Percentiles rank a stretch among this genome's conserved stretches.
Conservation (phyloP, 345 rosid genomes). For the Microthlaspi erraticum region DNA sequence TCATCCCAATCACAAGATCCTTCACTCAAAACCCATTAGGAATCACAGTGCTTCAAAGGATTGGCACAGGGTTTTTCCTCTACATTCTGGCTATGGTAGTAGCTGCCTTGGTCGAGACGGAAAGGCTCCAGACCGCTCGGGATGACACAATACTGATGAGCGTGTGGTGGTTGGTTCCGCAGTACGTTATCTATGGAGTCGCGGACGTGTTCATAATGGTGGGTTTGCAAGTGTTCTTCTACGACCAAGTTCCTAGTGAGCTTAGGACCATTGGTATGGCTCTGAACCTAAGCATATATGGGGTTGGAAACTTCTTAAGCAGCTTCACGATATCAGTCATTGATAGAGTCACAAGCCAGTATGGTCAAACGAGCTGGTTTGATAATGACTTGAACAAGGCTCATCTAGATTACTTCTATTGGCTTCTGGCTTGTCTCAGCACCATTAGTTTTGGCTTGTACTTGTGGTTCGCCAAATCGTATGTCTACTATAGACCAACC, state of each 20-base stretch:
- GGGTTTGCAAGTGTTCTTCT: constrained; percentile 62
- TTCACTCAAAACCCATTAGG: constrained; percentile 40
- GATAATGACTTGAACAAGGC: constrained; percentile 37
- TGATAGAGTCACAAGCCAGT: too few relatives aligned
- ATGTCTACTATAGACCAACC: too few relatives aligned
- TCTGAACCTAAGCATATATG: constrained; percentile 55
- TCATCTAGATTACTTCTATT: constrained; percentile 64
- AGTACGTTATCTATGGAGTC: constrained; percentile 37
- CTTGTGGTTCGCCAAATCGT: too few relatives aligned
- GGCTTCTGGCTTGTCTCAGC: constrained; percentile 47
- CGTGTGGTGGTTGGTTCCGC: constrained; percentile 49
- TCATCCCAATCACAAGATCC: constrained; percentile 50
- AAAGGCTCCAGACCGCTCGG: constrained; percentile 37
- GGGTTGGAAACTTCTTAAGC: constrained; percentile 59
- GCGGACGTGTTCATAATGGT: constrained; percentile 52
- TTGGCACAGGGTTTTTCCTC: constrained; percentile 40
- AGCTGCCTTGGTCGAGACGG: constrained; percentile 47
- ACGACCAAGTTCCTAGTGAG: constrained; percentile 43
- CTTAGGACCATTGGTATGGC: constrained; percentile 56
- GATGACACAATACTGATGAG: constrained; percentile 37
- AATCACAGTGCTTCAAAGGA: constrained; percentile 47
- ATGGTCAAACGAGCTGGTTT: too few relatives aligned
- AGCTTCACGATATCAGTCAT: constrained; percentile 16
- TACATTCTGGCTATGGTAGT: constrained; percentile 28
- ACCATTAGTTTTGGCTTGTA: constrained; percentile 1